Conservation (phyloP, 1,284 basidiomycete genomes). For the Apiotrichum akiyoshidainum region DNA sequence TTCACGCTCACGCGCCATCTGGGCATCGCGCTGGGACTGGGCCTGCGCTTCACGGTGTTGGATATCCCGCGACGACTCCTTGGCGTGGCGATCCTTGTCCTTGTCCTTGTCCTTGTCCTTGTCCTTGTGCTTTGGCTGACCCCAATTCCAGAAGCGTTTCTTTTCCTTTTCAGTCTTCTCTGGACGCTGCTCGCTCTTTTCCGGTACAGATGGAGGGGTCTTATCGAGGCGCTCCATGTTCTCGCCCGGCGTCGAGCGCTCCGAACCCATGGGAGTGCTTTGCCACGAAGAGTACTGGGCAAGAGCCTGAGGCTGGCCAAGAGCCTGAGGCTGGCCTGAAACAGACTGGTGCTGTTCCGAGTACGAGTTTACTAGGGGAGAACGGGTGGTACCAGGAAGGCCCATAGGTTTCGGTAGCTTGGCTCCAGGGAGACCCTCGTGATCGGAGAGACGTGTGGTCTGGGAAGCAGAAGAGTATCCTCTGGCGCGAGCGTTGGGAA, state of each 20-base stretch:
- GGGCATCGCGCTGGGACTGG: slow-evolving; percentile 1
- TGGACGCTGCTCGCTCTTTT: not conserved
- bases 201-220: not conserved
- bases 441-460: slow-evolving; percentile 16
- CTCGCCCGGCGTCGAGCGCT: slow-evolving; percentile 1
- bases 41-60: not conserved
- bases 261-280: slow-evolving; percentile 1
- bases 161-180: slow-evolving; percentile 5
- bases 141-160: slow-evolving; percentile 8
- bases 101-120: slow-evolving; percentile 18
- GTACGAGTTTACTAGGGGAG: slow-evolving; percentile 20
- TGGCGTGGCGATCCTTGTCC: slow-evolving; percentile 1
- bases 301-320: not conserved
- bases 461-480: slow-evolving; percentile 20
- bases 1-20: not conserved
- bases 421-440: slow-evolving; percentile 8
- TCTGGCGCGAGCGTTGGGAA: slow-evolving; percentile 1
- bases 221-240: not conserved
- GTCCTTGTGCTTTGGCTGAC: slow-evolving; percentile 17
- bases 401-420: slow-evolving; percentile 15
- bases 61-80: not conserved
- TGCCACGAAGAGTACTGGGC: slow-evolving; percentile 1
- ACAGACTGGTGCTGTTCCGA: not conserved
- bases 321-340: not conserved
- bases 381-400: not conserved